Conservation (phyloP, 176 grass and related monocot genomes). For the Phoenix dactylifera region DNA sequence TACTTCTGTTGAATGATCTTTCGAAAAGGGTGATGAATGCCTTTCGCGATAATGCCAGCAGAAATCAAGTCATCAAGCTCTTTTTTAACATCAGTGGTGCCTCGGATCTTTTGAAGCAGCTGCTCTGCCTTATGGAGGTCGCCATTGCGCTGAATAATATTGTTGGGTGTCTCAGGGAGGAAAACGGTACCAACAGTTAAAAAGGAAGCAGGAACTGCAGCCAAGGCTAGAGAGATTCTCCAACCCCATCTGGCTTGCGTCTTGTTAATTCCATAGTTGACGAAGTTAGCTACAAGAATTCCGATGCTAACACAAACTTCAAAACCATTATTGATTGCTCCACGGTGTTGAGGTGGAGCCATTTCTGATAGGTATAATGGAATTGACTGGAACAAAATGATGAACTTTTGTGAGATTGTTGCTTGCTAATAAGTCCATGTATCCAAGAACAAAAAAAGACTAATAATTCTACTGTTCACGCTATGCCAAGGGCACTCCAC, state of each 20-base stretch:
- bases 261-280: constrained; percentile 69
- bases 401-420: background rate
- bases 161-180: constrained; percentile 79
- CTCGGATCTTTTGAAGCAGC: constrained; percentile 58
- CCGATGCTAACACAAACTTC: constrained; percentile 70
- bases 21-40: constrained; percentile 32
- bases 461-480: no score
- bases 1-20: constrained; percentile 54
- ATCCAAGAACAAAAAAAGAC: no score
- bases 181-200: constrained; percentile 53
- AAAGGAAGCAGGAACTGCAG: constrained; percentile 57
- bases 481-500: no score
- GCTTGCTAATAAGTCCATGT: no score
- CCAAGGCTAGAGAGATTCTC: constrained; percentile 73
- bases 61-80: constrained; percentile 71
- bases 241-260: constrained; percentile 47
- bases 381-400: constrained; percentile 43
- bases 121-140: constrained; percentile 32
- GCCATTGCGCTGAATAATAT: constrained; percentile 42
- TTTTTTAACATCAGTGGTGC: constrained; percentile 42
- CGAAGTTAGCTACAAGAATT: constrained; percentile 62
- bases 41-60: constrained; percentile 37
- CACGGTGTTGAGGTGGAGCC: constrained; percentile 57
- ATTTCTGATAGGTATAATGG: constrained; percentile 90
- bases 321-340: constrained; percentile 70